A percentile compares a stretch with the other conserved stretches of the same genome.
phyloP scores from a whole-genome alignment of 1,284 basidiomycete genomes.

The Ceratobasidium sp. region DNA sequence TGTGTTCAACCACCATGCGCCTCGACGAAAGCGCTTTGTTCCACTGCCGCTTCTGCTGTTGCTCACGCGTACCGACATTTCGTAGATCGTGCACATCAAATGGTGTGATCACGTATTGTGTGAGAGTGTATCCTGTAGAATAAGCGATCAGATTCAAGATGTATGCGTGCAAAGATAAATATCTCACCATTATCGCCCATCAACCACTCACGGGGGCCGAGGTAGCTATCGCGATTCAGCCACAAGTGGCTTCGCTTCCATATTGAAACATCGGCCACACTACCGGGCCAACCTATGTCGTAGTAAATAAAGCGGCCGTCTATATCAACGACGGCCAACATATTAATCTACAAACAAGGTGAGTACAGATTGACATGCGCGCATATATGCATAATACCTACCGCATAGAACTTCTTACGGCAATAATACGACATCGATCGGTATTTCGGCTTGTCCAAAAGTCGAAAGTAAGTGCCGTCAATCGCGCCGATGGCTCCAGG shows the following conservation, averaged over 20 bases:
- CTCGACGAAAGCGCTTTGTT: neutral
- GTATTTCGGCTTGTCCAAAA: neutral
- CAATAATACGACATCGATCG: neutral
- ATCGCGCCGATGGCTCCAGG: neutral
- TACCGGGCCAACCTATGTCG: neutral
- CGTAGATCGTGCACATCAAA: neutral
- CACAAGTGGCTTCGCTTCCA: neutral
- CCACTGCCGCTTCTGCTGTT: neutral
- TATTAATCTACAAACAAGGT: neutral
- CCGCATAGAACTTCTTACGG: slow-evolving; percentile 8
- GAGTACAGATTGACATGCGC: neutral
- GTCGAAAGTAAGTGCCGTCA: neutral
- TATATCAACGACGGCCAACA: slow-evolving; percentile 43
- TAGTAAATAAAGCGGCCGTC: neutral
- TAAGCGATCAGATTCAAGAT: neutral
- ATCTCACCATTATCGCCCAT: neutral
- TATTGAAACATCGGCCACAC: neutral
- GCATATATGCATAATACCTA: neutral
- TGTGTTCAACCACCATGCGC: neutral
- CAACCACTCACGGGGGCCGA: neutral
- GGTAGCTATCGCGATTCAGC: neutral
- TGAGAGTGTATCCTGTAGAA: neutral
- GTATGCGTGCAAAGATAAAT: too few species aligned
- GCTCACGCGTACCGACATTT: neutral
- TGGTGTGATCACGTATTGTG: neutral